A percentile compares a stretch with the other conserved stretches of the same genome.
Evolutionary conservation across 73 alveolate species (phyloP).

Genomic region (Tetrahymena borealis): DNA sequence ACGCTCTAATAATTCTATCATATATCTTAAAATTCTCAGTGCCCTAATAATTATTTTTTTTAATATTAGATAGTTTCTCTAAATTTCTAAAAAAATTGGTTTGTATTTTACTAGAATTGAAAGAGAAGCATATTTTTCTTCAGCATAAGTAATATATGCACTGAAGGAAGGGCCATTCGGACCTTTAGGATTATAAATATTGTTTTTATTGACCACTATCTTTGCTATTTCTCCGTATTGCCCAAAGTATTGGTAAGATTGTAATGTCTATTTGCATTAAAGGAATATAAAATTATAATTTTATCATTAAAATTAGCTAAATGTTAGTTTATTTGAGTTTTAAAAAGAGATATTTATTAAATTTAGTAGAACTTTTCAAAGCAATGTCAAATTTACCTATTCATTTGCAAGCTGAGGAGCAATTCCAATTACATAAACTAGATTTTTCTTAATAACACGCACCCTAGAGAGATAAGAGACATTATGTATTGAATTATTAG

Average conservation of each 20-base stretch:
- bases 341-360: background rate
- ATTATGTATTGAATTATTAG: background rate
- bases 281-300: too few species aligned
- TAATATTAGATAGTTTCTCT: too few species aligned
- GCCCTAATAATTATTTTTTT: background rate
- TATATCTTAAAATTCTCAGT: slow-evolving; percentile 48
- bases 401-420: slow-evolving; percentile 67
- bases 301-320: background rate
- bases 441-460: slow-evolving; percentile 65
- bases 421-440: slow-evolving; percentile 71
- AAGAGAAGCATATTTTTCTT: slow-evolving; percentile 62
- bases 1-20: slow-evolving; percentile 60
- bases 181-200: slow-evolving; percentile 57
- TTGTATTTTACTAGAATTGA: slow-evolving; percentile 68
- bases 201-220: slow-evolving; percentile 61
- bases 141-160: slow-evolving; percentile 67
- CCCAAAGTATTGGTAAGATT: slow-evolving; percentile 67
- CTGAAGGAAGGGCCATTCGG: slow-evolving; percentile 64
- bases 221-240: slow-evolving; percentile 62
- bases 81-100: too few species aligned
- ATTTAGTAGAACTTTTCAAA: background rate
- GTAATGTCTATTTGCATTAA: slow-evolving; percentile 12
- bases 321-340: too few species aligned
- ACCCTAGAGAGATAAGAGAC: slow-evolving; percentile 6
- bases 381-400: background rate